These are phyloP conservation scores for Globisporangium recalcitrans DNA, from an alignment of 352 stramenopile genomes.

Conservation along the genomic window DNA sequence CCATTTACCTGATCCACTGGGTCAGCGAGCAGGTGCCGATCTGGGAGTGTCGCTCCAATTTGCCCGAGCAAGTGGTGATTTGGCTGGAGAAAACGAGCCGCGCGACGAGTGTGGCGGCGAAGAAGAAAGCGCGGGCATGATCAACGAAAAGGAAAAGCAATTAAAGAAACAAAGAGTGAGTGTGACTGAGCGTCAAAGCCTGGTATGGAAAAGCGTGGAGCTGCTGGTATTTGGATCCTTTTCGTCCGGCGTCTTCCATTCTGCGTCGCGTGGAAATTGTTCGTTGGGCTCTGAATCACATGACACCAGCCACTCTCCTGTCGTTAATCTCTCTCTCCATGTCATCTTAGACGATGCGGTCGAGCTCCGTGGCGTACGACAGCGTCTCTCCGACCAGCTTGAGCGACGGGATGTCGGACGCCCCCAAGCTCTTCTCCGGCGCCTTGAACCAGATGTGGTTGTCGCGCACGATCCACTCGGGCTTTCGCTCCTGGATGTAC, in stretches of 20 bases:
- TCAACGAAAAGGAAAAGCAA: background rate
- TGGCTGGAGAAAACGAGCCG: conserved; percentile 72
- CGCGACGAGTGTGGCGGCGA: conserved; percentile 17
- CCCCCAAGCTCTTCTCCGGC: conserved; percentile 78
- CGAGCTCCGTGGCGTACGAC: conserved; percentile 94
- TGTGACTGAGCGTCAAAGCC: background rate
- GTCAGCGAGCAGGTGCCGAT: conserved; percentile 35
- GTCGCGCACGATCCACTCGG: conserved; percentile 89
- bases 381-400: conserved; percentile 93
- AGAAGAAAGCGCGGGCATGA: conserved; percentile 38
- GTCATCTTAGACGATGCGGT: conserved; percentile 88
- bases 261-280: background rate
- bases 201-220: background rate
- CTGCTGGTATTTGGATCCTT: background rate
- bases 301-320: background rate
- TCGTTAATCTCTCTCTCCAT: background rate
- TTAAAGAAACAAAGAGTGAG: background rate
- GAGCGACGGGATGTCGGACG: conserved; percentile 91
- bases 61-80: conserved; percentile 47
- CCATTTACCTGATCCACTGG: conserved; percentile 76
- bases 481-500: conserved; percentile 86
- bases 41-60: conserved; percentile 51
- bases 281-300: background rate
- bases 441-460: conserved; percentile 89
- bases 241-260: background rate